These are phyloP conservation scores for Podaxis sp. DNA, from an alignment of 768 basidiomycete genomes.

Conservation along the genomic window DNA sequence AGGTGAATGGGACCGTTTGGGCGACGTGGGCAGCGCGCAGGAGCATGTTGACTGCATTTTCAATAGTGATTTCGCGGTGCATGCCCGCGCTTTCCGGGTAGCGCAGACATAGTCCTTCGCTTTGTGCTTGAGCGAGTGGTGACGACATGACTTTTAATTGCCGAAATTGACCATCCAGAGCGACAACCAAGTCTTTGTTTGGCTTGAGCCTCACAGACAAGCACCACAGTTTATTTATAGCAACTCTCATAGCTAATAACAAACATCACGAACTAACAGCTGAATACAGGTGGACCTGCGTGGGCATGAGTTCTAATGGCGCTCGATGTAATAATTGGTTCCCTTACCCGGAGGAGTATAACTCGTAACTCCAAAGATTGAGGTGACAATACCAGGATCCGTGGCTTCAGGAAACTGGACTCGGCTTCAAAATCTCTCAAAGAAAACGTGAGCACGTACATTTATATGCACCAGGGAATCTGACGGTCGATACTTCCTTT, in stretches of 20 bases:
- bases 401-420: slow-evolving; percentile 23
- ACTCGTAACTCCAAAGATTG: slow-evolving; percentile 32
- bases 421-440: slow-evolving; percentile 33
- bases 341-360: slow-evolving; percentile 37
- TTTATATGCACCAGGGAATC: slow-evolving; percentile 47
- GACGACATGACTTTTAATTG: slow-evolving; percentile 19
- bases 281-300: slow-evolving; percentile 29
- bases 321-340: slow-evolving; percentile 7
- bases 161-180: neutral
- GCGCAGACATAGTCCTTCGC: slow-evolving; percentile 65
- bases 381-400: slow-evolving; percentile 41
- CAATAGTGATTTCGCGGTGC: slow-evolving; percentile 54
- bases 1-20: slow-evolving; percentile 58
- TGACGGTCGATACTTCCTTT: slow-evolving; percentile 43
- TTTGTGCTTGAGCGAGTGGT: slow-evolving; percentile 44
- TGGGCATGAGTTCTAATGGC: neutral
- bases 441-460: slow-evolving; percentile 19
- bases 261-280: slow-evolving; percentile 20
- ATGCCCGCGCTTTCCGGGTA: slow-evolving; percentile 65
- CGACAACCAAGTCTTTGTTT: neutral
- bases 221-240: neutral
- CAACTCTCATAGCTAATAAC: neutral
- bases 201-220: neutral
- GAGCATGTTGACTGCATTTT: slow-evolving; percentile 60
- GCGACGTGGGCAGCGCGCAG: slow-evolving; percentile 57